A percentile compares a stretch with the other conserved stretches of the same genome.
phyloP scores from a whole-genome alignment of 768 basidiomycete genomes.

The Cystobasidium tubakii region DNA sequence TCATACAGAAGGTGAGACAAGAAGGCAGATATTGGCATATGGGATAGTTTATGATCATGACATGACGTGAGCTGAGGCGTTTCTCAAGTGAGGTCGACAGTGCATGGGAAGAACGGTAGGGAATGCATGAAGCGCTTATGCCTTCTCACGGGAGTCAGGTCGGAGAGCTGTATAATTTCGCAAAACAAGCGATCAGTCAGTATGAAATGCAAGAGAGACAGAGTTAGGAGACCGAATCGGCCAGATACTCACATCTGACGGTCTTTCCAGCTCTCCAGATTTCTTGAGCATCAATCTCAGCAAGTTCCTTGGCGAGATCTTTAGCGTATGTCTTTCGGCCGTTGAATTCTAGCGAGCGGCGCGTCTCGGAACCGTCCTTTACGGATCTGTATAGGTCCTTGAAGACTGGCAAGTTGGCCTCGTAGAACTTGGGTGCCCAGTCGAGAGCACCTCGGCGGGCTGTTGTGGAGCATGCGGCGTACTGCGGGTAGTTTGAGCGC shows the following conservation, averaged over 20 bases:
- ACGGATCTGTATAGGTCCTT: slow-evolving; percentile 93
- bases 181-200: not conserved
- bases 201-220: not conserved
- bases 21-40: not conserved
- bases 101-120: not conserved
- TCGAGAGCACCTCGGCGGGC: slow-evolving; percentile 97
- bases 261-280: slow-evolving; percentile 97
- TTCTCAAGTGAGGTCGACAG: not conserved
- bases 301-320: slow-evolving; percentile 83
- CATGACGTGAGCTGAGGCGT: not conserved
- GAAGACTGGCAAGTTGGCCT: slow-evolving; percentile 88
- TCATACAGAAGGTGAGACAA: not conserved
- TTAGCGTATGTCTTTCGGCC: slow-evolving; percentile 83
- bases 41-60: not conserved
- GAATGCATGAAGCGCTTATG: not conserved
- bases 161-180: slow-evolving; percentile 16
- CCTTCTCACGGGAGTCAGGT: slow-evolving; percentile 29
- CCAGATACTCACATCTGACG: slow-evolving; percentile 56
- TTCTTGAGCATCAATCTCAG: slow-evolving; percentile 94
- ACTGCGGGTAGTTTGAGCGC: slow-evolving; percentile 47
- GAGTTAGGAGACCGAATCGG: not conserved
- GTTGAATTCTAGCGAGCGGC: slow-evolving; percentile 94
- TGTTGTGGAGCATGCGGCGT: slow-evolving; percentile 96
- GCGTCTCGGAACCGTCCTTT: slow-evolving; percentile 89
- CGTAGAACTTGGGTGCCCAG: slow-evolving; percentile 89